phyloP scores from a whole-genome alignment of 2,329 filamentous ascomycete genomes.

The Penicillium sp. region DNA sequence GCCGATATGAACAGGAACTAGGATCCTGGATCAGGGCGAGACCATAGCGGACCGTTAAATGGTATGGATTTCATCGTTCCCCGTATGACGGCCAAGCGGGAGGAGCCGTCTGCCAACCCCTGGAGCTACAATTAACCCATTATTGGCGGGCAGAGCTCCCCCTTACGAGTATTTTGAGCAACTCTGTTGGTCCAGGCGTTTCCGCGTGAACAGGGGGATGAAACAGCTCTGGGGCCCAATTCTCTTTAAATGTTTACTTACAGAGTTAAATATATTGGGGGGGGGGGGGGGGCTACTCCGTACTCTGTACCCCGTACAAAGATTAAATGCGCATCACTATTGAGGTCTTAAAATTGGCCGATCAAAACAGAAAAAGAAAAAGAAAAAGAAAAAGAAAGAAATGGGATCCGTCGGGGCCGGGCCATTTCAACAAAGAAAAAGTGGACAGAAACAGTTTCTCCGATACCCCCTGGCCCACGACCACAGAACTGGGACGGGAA shows the following conservation, averaged over 20 bases:
- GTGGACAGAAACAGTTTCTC: neutral
- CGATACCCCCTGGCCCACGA: slow-evolving; percentile 3
- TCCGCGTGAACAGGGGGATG: slow-evolving; percentile 4
- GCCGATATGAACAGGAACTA: neutral
- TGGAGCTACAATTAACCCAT: neutral
- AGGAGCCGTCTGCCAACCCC: slow-evolving; percentile 14
- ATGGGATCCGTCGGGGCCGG: neutral
- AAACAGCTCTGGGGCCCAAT: neutral
- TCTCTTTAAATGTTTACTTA: too few species aligned
- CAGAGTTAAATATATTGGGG: too few species aligned
- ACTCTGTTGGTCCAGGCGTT: slow-evolving; percentile 7
- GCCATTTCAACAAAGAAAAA: neutral
- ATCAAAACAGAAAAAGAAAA: neutral
- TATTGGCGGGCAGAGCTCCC: neutral
- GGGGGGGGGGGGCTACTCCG: too few species aligned
- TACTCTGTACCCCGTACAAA: too few species aligned
- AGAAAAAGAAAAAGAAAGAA: neutral
- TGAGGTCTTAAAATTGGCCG: too few species aligned
- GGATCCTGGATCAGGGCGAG: slow-evolving; percentile 4
- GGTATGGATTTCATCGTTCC: neutral
- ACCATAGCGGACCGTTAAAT: slow-evolving; percentile 17
- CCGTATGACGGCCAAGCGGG: slow-evolving; percentile 22
- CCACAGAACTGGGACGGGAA: slow-evolving; percentile 9
- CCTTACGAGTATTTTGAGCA: neutral
- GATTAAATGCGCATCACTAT: too few species aligned